These are phyloP conservation scores for Lentinula detonsa DNA, from an alignment of 768 basidiomycete species.

Conservation along the genomic window DNA sequence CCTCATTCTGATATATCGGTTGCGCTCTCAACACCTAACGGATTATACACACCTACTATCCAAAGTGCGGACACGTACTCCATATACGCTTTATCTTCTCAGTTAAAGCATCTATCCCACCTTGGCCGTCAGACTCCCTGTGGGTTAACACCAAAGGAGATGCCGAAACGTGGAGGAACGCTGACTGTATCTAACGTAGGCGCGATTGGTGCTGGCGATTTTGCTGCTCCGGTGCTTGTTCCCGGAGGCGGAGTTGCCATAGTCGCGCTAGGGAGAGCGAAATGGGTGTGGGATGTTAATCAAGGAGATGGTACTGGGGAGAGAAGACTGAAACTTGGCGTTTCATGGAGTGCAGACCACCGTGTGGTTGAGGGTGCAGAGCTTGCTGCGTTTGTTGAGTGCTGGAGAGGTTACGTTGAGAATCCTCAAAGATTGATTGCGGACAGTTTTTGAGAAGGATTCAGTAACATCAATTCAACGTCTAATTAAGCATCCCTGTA, in stretches of 20 bases:
- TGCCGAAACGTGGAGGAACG: conserved; percentile 74
- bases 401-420: conserved; percentile 80
- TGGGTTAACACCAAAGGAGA: conserved; percentile 58
- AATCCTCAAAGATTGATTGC: conserved; percentile 63
- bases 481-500: neutral
- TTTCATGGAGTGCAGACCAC: conserved; percentile 87
- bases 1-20: conserved; percentile 70
- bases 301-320: conserved; percentile 39
- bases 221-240: conserved; percentile 69
- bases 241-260: conserved; percentile 84
- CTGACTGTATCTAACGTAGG: conserved; percentile 81
- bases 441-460: conserved; percentile 28
- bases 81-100: conserved; percentile 56
- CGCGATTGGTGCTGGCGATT: conserved; percentile 66
- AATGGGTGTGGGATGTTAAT: conserved; percentile 72
- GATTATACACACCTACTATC: conserved; percentile 78
- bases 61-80: conserved; percentile 45
- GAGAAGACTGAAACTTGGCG: conserved; percentile 50
- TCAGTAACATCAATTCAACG: neutral
- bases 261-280: conserved; percentile 72
- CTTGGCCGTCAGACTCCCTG: conserved; percentile 65
- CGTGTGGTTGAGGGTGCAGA: conserved; percentile 87
- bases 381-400: conserved; percentile 81
- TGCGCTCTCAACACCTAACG: conserved; percentile 75
- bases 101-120: conserved; percentile 52